Conservation (phyloP, 1,139 yeast genomes). For the Suhomyces coccinellae region DNA sequence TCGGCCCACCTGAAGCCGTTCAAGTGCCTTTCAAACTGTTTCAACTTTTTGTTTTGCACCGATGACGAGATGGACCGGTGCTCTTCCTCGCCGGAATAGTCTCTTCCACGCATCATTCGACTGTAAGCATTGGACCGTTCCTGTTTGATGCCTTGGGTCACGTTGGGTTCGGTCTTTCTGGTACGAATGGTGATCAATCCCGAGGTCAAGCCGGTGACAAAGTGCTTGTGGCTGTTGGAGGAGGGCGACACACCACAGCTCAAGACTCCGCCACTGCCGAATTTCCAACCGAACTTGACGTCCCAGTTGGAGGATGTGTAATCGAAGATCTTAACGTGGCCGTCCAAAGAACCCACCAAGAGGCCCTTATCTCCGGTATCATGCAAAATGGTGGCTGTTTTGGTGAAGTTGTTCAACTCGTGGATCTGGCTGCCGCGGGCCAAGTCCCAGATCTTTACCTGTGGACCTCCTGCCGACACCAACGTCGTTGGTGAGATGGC, state of each 20-base stretch:
- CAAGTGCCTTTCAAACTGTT: constrained; percentile 78
- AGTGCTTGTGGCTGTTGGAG: constrained; percentile 61
- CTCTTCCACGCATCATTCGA: constrained; percentile 87
- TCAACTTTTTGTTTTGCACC: constrained; percentile 59
- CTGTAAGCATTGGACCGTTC: constrained; percentile 56
- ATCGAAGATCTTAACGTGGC: constrained; percentile 94
- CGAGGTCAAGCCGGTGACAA: constrained; percentile 90
- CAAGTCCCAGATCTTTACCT: constrained; percentile 89
- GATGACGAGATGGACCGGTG: constrained; percentile 65
- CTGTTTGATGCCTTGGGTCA: constrained; percentile 50
- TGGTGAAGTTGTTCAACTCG: constrained; percentile 79
- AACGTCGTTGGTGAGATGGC: constrained; percentile 79
- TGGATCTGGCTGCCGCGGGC: constrained; percentile 67
- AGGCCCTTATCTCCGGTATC: constrained; percentile 72
- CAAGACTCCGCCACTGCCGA: constrained; percentile 82
- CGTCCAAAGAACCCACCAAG: constrained; percentile 92
- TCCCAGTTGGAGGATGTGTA: constrained; percentile 73
- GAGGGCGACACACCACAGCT: constrained; percentile 90
- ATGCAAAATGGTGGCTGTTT: constrained; percentile 84
- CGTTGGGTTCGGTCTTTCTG: constrained; percentile 67
- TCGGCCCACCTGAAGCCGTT: constrained; percentile 91
- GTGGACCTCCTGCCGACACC: constrained; percentile 84
- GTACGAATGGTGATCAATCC: constrained; percentile 90
- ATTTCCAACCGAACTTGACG: constrained; percentile 96
- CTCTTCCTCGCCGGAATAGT: constrained; percentile 87